phyloP scores from a whole-genome alignment of 192 early-diverging fungal species.

The Geranomyces variabilis region DNA sequence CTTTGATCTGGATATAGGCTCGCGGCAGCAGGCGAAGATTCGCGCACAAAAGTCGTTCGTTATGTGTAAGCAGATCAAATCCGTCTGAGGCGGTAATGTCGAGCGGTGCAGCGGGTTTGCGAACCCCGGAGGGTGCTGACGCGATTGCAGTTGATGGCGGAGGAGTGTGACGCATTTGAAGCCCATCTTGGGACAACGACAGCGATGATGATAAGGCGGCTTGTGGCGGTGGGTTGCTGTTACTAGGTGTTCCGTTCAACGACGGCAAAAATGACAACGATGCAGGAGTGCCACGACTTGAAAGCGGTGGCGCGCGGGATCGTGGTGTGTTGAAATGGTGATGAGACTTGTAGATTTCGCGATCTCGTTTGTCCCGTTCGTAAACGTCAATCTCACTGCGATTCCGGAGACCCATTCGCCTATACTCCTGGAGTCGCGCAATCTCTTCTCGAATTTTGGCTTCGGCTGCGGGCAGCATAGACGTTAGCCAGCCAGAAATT shows the following conservation, averaged over 20 bases:
- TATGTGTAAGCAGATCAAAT: slow-evolving; percentile 76
- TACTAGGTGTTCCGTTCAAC: neutral
- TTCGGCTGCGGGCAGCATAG: slow-evolving; percentile 69
- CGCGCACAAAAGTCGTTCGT: slow-evolving; percentile 82
- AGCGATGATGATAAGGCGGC: slow-evolving; percentile 16
- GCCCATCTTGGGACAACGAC: neutral
- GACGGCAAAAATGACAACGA: neutral
- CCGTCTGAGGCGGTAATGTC: slow-evolving; percentile 85
- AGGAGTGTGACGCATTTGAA: neutral
- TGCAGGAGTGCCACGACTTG: neutral
- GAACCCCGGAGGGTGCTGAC: slow-evolving; percentile 21
- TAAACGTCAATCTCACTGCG: slow-evolving; percentile 76
- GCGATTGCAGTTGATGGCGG: slow-evolving; percentile 13
- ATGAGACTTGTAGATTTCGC: slow-evolving; percentile 19
- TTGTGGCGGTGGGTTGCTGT: neutral
- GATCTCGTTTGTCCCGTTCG: slow-evolving; percentile 47
- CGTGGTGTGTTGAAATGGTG: slow-evolving; percentile 13
- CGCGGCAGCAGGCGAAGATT: slow-evolving; percentile 82
- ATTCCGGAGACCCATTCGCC: slow-evolving; percentile 84
- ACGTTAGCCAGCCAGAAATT: neutral
- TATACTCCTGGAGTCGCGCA: slow-evolving; percentile 84
- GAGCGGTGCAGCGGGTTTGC: slow-evolving; percentile 61
- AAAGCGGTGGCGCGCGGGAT: slow-evolving; percentile 3
- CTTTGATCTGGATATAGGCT: slow-evolving; percentile 92
- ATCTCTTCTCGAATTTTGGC: slow-evolving; percentile 77